Base-by-base conservation (phyloP, 441 rosid species). In the Erodium texanum region DNA sequence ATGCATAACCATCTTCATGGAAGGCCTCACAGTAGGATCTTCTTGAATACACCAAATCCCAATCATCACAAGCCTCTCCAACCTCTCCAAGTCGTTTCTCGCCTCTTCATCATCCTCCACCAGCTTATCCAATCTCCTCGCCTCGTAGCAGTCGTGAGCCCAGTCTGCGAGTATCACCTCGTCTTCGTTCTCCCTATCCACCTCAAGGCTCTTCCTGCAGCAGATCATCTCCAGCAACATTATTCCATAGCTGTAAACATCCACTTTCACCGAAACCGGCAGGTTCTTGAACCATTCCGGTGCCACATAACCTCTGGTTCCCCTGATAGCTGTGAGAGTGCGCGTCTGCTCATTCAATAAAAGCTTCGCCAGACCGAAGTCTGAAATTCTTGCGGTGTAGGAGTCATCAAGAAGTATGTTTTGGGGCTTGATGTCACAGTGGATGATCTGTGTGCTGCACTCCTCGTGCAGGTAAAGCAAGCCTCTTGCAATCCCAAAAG, bases 31-130 rank as follows among this genome's bases (percentile, higher is more conserved):
- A 8, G 68, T 67, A 1, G 73, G 70, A 59, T 80, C 73, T 7
- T 73, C 73, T 48, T 80, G 77, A 38, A 80, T 69, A 29, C 79
- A 80, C 83, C 76, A 69, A 0, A 77, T 45, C 32, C 63, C 77
- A 1, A 73, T 22, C 63, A 56, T 71, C 11, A 78, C 71, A 78
- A 77, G 32, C 59, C 36, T 72, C 24, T 77, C 79, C 24, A 77
- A 7, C 2, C 1, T 64, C 22, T 56, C 43, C 69, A 1, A 32
- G 4, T 76, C 66, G 0, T 3, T 41, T 11, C 0, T 41, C 2
- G 48, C 48, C 5, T 65, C 54, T 58, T 74, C 68, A 18, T 74
- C 68, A 20, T 67, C 75, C 0, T 10, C 20, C 12, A 74, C 75
- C 3, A 79, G 54, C 64, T 67, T 67, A 2, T 70, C 41, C 36